Evolutionary conservation across 2,329 filamentous ascomycete species (phyloP), one percentile per base, ranked within the genome.

Genomic region (Mycogone perniciosa): DNA sequence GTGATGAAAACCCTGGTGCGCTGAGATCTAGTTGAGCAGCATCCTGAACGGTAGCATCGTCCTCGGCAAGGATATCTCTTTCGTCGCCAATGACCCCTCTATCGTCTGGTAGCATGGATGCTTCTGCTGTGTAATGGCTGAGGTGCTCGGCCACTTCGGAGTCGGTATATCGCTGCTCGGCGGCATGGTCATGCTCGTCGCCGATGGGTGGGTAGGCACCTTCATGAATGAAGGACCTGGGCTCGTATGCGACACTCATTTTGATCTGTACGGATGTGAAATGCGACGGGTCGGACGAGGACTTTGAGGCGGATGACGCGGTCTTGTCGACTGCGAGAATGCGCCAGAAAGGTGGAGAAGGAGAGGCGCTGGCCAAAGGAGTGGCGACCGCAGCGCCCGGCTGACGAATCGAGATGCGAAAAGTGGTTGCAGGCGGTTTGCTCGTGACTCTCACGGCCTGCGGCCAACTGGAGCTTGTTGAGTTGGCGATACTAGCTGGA

Each of bases 181-280:
- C 61, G 38, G 63, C 64, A 42, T 73, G 67, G 42, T 75, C 72
- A 50, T 68, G 64, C 10, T 71, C 69, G 56, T 75, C 73, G 40
- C 68, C 70, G 50, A 77, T 74, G 27, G 71, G 62, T 7, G 75
- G 70, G 52, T 79, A 79, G 20, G 67, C 62, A 48, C 71, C 74
- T 47, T 76, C 72, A 49, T 76, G 69, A 37, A 77, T 69, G 54
- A 78, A 76, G 57, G 65, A 70, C 52, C 76, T 67, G 27, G 72
- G 65, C 57, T 80, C 76, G 60, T 75, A 80, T 38, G 74, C 75
- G 58, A 80, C 74, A 56, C 71, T 75, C 75, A 79, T 78, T 44
- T 59, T 70, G 62, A 50, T 56, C 47, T 50, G 52, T 13, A 20
- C 20, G 44, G 27, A 31, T 48, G 34, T 6, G 50, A 52, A 29